phyloP scores from a whole-genome alignment of 139 green algal genomes.

The Trebouxia sp. region DNA sequence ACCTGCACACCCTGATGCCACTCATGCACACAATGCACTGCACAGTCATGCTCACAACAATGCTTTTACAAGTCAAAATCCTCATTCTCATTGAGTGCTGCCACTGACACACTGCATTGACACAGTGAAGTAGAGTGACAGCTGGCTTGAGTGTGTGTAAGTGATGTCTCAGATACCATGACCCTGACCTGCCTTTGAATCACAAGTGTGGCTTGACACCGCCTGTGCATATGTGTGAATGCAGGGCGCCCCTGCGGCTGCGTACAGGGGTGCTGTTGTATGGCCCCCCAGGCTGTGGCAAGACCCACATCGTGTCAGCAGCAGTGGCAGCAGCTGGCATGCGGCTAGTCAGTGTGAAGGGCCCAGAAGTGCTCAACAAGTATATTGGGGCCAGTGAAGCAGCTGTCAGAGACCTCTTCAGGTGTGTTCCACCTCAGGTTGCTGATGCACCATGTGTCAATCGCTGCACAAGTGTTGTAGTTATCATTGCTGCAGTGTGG shows the following conservation, averaged over 20 bases:
- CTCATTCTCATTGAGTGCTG: too few species aligned
- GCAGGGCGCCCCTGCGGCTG: constrained; percentile 80
- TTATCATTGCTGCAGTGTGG: too few species aligned
- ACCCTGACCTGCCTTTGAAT: constrained; percentile 10
- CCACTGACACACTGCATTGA: too few species aligned
- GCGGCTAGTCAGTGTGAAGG: constrained; percentile 81
- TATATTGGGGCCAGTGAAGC: constrained; percentile 96
- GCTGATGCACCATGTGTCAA: too few species aligned
- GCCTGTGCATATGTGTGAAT: constrained; percentile 44
- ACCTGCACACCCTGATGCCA: too few species aligned
- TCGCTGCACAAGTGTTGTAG: too few species aligned
- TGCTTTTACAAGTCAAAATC: too few species aligned
- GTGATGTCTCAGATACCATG: background rate
- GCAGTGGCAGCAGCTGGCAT: constrained; percentile 77
- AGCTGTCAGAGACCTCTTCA: constrained; percentile 90
- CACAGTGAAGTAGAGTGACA: too few species aligned
- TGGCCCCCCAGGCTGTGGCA: constrained; percentile 95
- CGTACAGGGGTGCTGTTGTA: constrained; percentile 94
- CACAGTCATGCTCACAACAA: too few species aligned
- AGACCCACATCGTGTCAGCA: constrained; percentile 88
- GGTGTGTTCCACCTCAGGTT: too few species aligned
- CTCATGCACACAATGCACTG: too few species aligned
- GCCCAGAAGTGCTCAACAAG: constrained; percentile 98
- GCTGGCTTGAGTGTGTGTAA: too few species aligned
- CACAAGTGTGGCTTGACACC: constrained; percentile 5